Percentiles rank a stretch among this genome's conserved stretches.
Evolutionary conservation across 306 rosid species (phyloP).

Genomic region (Quercus wislizeni): DNA sequence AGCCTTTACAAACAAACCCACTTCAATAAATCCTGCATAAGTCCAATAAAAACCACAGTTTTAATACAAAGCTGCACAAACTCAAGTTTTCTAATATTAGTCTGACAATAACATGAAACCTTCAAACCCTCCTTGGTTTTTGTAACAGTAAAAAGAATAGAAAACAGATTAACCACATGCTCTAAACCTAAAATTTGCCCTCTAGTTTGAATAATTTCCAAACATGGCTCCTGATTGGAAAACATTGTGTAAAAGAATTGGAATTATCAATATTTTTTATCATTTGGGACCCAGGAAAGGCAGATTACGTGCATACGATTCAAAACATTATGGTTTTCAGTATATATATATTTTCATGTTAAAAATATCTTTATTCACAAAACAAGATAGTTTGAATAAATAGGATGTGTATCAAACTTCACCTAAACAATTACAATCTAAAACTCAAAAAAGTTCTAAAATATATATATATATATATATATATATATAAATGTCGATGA

Average conservation of each 20-base stretch:
- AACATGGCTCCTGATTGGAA: not conserved
- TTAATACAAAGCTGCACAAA: not conserved
- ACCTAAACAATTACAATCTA: too few relatives aligned
- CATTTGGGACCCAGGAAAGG: not conserved
- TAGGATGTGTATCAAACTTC: too few relatives aligned
- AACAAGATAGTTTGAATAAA: too few relatives aligned
- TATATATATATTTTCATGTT: not conserved
- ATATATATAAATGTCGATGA: too few relatives aligned
- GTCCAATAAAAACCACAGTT: too few relatives aligned
- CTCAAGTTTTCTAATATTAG: not conserved
- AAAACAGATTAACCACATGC: not conserved
- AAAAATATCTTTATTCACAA: too few relatives aligned
- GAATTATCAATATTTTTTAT: not conserved
- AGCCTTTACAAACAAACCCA: not conserved
- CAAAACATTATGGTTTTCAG: not conserved
- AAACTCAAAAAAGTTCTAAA: too few relatives aligned
- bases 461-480: too few relatives aligned
- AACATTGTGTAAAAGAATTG: not conserved
- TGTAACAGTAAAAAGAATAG: not conserved
- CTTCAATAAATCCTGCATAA: constrained; percentile 1
- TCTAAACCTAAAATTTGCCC: not conserved
- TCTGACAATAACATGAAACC: not conserved
- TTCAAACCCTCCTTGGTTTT: not conserved
- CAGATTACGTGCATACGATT: not conserved
- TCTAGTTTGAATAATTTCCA: not conserved